Evolutionary conservation across 768 basidiomycete species (phyloP), one percentile per base, ranked within the genome.

Genomic region (Termitomyces sp.): DNA sequence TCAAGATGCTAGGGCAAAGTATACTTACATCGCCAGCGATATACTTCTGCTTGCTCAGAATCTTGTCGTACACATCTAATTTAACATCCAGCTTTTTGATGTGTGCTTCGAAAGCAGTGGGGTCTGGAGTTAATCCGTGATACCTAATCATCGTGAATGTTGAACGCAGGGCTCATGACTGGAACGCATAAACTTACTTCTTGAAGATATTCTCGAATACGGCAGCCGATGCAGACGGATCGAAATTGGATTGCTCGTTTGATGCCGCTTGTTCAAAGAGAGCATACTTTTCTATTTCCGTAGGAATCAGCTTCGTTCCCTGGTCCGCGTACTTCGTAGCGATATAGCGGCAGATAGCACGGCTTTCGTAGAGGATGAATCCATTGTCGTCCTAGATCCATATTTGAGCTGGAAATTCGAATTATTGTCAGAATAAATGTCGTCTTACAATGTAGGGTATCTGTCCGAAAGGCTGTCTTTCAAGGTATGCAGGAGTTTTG

Each of bases 21-120:
- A 18, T 16, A 42, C 73, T 55, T 40, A 76, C 83, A 64, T 86
- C 73, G 0, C 85, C 85, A 16, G 78, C 82, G 36, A 87, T 64
- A 66, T 83, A 86, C 62, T 76, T 78, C 58, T 81, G 78, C 67
- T 82, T 85, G 26, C 74, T 67, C 30, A 89, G 73, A 55, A 88
- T 82, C 13, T 62, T 56, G 30, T 88, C 85, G 67, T 87, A 88
- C 1, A 68, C 82, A 32, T 79, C 76, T 22, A 87, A 73, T 60
- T 75, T 81, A 0, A 59, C 69, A 36, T 74, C 70, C 18, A 83
- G 69, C 2, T 63, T 64, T 4, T 53, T 45, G 10, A 70, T 63
- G 22, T 65, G 62, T 13, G 60, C 62, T 51, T 70, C 63, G 18
- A 71, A 61, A 68, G 65, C 37, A 76, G 76, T 68, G 77, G 82